phyloP scores from a whole-genome alignment of 1,284 basidiomycete species.

The Rhizoctonia solani region DNA sequence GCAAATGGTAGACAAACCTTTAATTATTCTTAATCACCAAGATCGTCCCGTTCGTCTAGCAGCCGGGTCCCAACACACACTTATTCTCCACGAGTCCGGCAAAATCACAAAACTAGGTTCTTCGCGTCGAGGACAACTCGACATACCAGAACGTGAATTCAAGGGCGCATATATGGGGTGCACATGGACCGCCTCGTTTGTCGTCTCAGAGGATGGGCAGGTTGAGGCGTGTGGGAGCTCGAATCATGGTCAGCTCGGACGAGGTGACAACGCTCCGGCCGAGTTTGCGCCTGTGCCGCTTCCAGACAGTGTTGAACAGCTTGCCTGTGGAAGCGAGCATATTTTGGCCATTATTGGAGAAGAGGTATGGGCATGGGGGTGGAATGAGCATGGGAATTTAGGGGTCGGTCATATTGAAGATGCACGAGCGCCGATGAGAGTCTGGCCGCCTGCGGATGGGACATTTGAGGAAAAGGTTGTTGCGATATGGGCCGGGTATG shows the following conservation, averaged over 20 bases:
- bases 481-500: constrained; percentile 69
- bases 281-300: not conserved
- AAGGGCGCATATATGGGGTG: constrained; percentile 53
- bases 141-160: constrained; percentile 47
- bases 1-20: constrained; percentile 2
- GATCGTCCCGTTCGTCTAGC: constrained; percentile 44
- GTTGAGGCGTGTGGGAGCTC: constrained; percentile 66
- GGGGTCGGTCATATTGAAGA: constrained; percentile 66
- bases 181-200: constrained; percentile 84
- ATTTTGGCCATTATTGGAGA: constrained; percentile 53
- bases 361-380: constrained; percentile 83
- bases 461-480: constrained; percentile 41
- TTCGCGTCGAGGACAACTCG: constrained; percentile 69
- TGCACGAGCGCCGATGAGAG: constrained; percentile 51
- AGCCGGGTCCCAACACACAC: constrained; percentile 73
- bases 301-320: constrained; percentile 41
- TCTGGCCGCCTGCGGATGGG: constrained; percentile 53
- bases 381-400: constrained; percentile 95
- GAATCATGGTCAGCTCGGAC: constrained; percentile 72
- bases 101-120: constrained; percentile 62
- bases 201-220: constrained; percentile 44
- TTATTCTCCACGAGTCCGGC: constrained; percentile 59
- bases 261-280: constrained; percentile 35
- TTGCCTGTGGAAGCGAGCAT: constrained; percentile 82
- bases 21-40: not conserved